These are phyloP conservation scores for Macadamia integrifolia DNA, from an alignment of 164 flowering plant genomes.

Conservation along the genomic window DNA sequence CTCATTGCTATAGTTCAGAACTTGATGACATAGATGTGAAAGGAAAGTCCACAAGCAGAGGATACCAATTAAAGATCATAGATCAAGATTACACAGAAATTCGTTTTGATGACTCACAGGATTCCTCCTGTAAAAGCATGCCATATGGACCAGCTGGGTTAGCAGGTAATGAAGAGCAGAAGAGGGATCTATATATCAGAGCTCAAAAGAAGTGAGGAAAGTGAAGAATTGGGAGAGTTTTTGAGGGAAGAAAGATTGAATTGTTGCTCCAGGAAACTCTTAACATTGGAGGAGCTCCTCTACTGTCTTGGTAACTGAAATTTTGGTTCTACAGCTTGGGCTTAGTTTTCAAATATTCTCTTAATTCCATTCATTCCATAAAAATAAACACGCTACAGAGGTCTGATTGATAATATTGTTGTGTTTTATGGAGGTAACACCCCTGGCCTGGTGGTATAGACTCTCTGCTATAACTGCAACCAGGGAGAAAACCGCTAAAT, in stretches of 20 bases:
- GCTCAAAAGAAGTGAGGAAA: constrained; percentile 42
- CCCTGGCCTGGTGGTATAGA: no score
- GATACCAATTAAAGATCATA: constrained; percentile 26
- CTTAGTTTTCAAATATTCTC: no score
- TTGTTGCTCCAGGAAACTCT: constrained; percentile 16
- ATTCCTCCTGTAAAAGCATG: constrained; percentile 43
- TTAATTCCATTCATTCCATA: no score
- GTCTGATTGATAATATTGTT: no score
- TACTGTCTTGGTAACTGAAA: no score
- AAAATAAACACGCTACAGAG: no score
- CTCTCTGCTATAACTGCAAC: no score
- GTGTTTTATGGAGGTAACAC: no score
- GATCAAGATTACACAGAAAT: constrained; percentile 44
- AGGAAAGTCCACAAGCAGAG: constrained; percentile 28
- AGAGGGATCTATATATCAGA: constrained; percentile 66
- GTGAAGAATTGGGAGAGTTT: constrained; percentile 33
- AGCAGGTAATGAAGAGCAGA: constrained; percentile 28
- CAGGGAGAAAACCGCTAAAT: no score
- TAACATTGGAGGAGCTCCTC: no score
- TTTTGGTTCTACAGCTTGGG: no score
- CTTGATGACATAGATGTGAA: constrained; percentile 27
- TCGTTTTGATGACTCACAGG: constrained; percentile 38
- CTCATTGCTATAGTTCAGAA: constrained; percentile 24
- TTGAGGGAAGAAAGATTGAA: constrained; percentile 49
- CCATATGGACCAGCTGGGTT: constrained; percentile 27